Conservation (phyloP, 305 asterid genomes). For the Fraxinus platypoda region DNA sequence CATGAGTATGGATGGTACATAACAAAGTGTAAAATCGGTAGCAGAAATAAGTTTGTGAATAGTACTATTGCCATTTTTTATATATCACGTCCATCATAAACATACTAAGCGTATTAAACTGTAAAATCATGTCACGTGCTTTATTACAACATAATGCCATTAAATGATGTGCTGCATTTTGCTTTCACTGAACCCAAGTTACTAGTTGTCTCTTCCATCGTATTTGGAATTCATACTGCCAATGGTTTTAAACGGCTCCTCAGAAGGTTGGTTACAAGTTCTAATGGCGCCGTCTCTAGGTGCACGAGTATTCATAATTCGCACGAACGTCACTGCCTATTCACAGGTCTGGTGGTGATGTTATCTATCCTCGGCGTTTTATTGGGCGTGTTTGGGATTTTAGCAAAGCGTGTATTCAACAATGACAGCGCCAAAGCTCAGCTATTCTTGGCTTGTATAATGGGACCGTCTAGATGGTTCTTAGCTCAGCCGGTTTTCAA, state of each 20-base stretch:
- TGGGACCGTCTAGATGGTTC: constrained; percentile 76
- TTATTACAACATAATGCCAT: neutral
- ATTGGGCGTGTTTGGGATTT: constrained; percentile 48
- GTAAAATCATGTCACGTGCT: neutral
- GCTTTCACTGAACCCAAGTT: neutral
- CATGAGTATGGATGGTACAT: neutral
- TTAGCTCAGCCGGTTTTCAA: too few relatives aligned
- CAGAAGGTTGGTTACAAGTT: constrained; percentile 18
- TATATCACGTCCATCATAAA: neutral
- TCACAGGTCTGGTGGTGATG: constrained; percentile 34
- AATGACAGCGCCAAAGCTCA: constrained; percentile 49
- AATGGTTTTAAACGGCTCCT: constrained; percentile 49
- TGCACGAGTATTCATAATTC: constrained; percentile 23
- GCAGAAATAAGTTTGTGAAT: neutral
- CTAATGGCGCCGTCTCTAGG: neutral
- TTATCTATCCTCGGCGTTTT: constrained; percentile 42
- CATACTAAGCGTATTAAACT: neutral
- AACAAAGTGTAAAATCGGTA: neutral
- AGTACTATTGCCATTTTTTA: too few relatives aligned
- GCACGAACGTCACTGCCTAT: constrained; percentile 26
- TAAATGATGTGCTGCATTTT: neutral
- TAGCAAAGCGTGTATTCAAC: constrained; percentile 41
- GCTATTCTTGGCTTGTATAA: constrained; percentile 70
- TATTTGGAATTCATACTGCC: constrained; percentile 73
- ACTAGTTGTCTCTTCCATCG: constrained; percentile 59